Evolutionary conservation across 306 rosid species (phyloP).

Genomic region (Canavalia gladiata): DNA sequence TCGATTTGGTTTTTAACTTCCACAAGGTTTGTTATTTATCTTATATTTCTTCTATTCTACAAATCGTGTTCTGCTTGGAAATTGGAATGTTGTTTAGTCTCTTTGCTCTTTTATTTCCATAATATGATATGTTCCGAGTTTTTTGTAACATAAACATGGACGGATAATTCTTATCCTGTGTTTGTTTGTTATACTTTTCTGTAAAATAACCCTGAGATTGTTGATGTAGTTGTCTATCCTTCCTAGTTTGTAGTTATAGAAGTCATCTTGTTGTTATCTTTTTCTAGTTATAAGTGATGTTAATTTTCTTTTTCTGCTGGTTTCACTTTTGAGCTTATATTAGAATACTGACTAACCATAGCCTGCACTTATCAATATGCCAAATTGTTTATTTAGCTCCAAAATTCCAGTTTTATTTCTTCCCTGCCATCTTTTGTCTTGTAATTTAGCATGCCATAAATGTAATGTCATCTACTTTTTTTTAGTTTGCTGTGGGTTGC

Average conservation of each 20-base stretch:
- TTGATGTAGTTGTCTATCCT: not conserved
- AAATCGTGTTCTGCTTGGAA: too few species aligned
- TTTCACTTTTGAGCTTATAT: slow-evolving; percentile 10
- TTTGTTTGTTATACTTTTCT: not conserved
- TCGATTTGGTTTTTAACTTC: slow-evolving; percentile 91
- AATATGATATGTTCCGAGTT: not conserved
- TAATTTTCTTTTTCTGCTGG: slow-evolving; percentile 18
- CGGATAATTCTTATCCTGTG: not conserved
- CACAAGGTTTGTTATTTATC: slow-evolving; percentile 74
- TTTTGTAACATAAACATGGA: too few species aligned
- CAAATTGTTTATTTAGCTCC: not conserved
- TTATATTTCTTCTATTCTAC: not conserved
- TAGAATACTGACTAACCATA: slow-evolving; percentile 9
- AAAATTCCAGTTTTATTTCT: slow-evolving; percentile 9
- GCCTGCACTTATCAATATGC: slow-evolving; percentile 23
- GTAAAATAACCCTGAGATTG: not conserved
- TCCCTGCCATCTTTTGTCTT: slow-evolving; percentile 10
- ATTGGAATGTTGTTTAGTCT: too few species aligned
- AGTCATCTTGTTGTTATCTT: not conserved
- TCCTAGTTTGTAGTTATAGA: not conserved
- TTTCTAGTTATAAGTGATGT: too few species aligned
- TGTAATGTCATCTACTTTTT: not conserved
- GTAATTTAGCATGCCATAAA: slow-evolving; percentile 23
- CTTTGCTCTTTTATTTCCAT: too few species aligned
- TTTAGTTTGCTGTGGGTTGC: not conserved